Base-by-base conservation (phyloP, 257 asterid genomes). In the Gentiana dahurica region DNA sequence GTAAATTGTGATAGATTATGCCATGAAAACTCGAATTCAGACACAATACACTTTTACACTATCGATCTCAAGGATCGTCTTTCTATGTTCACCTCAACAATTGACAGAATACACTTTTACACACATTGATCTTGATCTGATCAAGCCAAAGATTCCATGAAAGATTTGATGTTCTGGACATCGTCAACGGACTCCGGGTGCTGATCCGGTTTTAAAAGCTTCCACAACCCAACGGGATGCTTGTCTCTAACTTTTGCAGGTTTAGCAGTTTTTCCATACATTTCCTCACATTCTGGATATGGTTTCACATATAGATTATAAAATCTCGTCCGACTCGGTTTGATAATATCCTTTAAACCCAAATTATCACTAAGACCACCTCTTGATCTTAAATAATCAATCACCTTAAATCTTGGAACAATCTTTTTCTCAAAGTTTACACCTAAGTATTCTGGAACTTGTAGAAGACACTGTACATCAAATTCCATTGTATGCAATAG, bases 161-260 rank as follows among this genome's bases (percentile, higher is more conserved):
- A 73, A 3, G 68, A 75, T 70, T 65, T 81, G 34, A 90, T 70
- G 63, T 75, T 77, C 74, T 60, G 59, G 46, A 70, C 73, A 71
- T 84, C 96, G 47, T 84, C 71, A 8, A 34, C 41, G 11, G 83
- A 69, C 57, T 66, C 56, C 1, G 65, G 71, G 75, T 72, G 64
- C 69, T 65, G 66, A 6, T 70, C 70, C 34, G 96, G 98, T 77
- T 13, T 66, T 51, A 90, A 86, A 59, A 84, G 91, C 77, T 80
- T 90, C 98, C 98, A 90, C 88, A 90, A 61, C 51, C 95, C 98
- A 55, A 75, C 71, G 1, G 94, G 89, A 65, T 80, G 95, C 32
- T 69, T 74, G 34, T 43, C 76, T 54, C 54, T 77, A 63, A 48
- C 71, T 44, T 62, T 62, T 54, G 47, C 62, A 47, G 55, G 72